Evolutionary conservation across 2,329 filamentous ascomycete genomes (phyloP).

Genomic region (Colletotrichum costaricense): DNA sequence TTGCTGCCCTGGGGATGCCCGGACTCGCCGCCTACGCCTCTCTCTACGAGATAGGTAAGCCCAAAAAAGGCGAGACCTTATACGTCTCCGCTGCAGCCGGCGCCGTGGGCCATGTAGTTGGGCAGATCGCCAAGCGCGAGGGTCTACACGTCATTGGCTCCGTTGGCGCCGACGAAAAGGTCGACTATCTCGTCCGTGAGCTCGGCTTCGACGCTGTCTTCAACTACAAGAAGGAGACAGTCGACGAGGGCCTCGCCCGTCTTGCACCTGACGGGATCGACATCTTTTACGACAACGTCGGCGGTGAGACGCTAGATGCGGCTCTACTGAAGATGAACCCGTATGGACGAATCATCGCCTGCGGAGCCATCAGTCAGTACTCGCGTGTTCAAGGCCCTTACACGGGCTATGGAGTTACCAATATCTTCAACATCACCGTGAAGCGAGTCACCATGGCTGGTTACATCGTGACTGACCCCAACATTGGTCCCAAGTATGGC

Average conservation of each 20-base stretch:
- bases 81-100: slow-evolving; percentile 81
- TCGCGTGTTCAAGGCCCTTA: slow-evolving; percentile 58
- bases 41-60: slow-evolving; percentile 80
- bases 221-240: slow-evolving; percentile 84
- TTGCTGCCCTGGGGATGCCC: slow-evolving; percentile 81
- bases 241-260: slow-evolving; percentile 70
- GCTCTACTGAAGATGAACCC: slow-evolving; percentile 62
- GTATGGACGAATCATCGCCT: slow-evolving; percentile 74
- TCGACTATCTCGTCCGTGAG: slow-evolving; percentile 76
- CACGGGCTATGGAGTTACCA: slow-evolving; percentile 74
- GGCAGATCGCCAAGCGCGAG: slow-evolving; percentile 81
- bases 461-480: slow-evolving; percentile 78
- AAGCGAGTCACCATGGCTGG: slow-evolving; percentile 79
- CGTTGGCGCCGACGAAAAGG: slow-evolving; percentile 81
- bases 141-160: slow-evolving; percentile 80
- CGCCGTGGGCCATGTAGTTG: slow-evolving; percentile 80
- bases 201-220: slow-evolving; percentile 81
- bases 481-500: slow-evolving; percentile 73
- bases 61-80: slow-evolving; percentile 81
- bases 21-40: slow-evolving; percentile 81
- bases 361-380: slow-evolving; percentile 78
- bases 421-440: slow-evolving; percentile 70
- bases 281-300: slow-evolving; percentile 87
- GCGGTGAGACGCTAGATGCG: slow-evolving; percentile 77
- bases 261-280: slow-evolving; percentile 80